Percentiles rank a stretch among this genome's conserved stretches.
Evolutionary conservation across 208 protist genomes (phyloP).

Genomic region (Wallacemonas rigidus): DNA sequence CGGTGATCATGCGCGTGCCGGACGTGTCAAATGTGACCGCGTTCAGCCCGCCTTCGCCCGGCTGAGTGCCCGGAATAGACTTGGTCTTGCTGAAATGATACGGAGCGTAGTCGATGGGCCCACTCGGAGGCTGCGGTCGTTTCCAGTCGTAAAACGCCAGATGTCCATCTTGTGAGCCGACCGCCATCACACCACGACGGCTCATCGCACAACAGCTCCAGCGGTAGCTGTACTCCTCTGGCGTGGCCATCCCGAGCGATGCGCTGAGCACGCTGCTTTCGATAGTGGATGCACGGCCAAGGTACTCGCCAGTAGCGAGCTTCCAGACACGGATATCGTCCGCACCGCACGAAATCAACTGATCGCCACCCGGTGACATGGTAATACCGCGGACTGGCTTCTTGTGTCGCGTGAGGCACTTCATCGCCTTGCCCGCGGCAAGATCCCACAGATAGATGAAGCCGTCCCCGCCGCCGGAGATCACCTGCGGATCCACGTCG

Average conservation of each 20-base stretch:
- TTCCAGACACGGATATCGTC: slow-evolving; percentile 99
- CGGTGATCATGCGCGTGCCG: slow-evolving; percentile 97
- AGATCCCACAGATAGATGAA: slow-evolving; percentile 96
- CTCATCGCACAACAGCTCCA: slow-evolving; percentile 89
- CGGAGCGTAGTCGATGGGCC: slow-evolving; percentile 51
- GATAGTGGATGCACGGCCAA: slow-evolving; percentile 93
- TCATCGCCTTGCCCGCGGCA: slow-evolving; percentile 52
- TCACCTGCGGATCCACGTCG: slow-evolving; percentile 90
- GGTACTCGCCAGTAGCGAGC: slow-evolving; percentile 93
- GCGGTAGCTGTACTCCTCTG: slow-evolving; percentile 55
- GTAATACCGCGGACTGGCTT: slow-evolving; percentile 95
- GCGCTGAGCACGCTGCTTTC: slow-evolving; percentile 11
- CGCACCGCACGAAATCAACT: slow-evolving; percentile 94
- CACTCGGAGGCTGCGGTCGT: slow-evolving; percentile 55
- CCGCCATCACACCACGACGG: slow-evolving; percentile 92
- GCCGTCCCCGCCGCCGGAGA: slow-evolving; percentile 93
- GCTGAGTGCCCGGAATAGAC: slow-evolving; percentile 70
- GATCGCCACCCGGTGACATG: slow-evolving; percentile 87
- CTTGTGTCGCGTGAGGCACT: slow-evolving; percentile 98
- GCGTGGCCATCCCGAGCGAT: slow-evolving; percentile 5
- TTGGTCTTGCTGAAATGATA: slow-evolving; percentile 84
- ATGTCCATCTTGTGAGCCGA: slow-evolving; percentile 93
- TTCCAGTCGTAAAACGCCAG: slow-evolving; percentile 98
- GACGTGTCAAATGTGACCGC: slow-evolving; percentile 94
- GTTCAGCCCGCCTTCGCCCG: slow-evolving; percentile 94